Base-by-base conservation (phyloP, 768 basidiomycete species). In the Lactarius vividus region DNA sequence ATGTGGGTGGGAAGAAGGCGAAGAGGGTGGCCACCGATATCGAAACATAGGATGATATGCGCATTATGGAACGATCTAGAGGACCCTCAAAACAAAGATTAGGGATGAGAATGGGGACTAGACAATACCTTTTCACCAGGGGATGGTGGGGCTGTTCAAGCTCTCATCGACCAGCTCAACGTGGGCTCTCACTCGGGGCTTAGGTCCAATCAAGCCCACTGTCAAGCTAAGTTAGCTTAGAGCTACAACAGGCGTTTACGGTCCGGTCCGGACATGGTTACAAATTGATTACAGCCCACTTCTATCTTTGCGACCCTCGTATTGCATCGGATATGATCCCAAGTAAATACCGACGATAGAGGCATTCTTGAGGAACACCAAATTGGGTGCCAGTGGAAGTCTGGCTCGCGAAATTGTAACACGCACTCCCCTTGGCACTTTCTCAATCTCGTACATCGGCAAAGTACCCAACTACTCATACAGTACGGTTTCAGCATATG, bases 391-490 rank as follows among this genome's bases (percentile, higher is more conserved):
- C n/a, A n/a, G n/a, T 5, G 60, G 60, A 31, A 61, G 60, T 15
- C 28, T 29, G 28, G 16, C n/a, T 18, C 29, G n/a, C 13, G 3
- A 39, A 46, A 9, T 49, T 37, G 18, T 29, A 54, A 44, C 29
- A 62, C 72, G 13, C 58, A 90, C 88, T 81, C 92, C 90, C 75
- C n/a, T n/a, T n/a, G n/a, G 13, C 57, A 90, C 88, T 81, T 92
- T 90, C 75, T 94, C 93, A 61, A 96, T 93, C 11, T 80, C 76
- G 91, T 91, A 6, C 83, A 33, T 33, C 91, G 1, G 90, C 92
- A 75, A 95, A 98, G 8, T 1, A 91, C 88, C 11, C 96, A 84
- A 1, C 96, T 94, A 75, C 95, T 95, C 88, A 98, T 0, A 90
- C 92, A 63, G 95, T 94, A 74, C 94, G 96, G 3, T 74, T 96